A percentile compares a stretch with the other conserved stretches of the same genome.
phyloP scores from a whole-genome alignment of 345 rosid genomes.

The Bretschneidera sinensis region DNA sequence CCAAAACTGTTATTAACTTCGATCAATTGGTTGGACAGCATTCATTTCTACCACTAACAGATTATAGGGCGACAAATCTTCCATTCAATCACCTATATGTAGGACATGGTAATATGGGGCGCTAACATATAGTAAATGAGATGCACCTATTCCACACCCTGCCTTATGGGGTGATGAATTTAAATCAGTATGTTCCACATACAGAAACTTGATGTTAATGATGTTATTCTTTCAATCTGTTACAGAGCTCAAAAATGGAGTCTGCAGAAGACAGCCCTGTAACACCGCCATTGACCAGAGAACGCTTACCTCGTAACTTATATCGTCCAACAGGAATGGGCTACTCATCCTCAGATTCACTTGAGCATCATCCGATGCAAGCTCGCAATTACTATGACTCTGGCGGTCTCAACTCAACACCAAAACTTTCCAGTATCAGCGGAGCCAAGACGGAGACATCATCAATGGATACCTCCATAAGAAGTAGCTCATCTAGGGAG shows the following conservation, averaged over 20 bases:
- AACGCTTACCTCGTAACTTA: conserved; percentile 69
- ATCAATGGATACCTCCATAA: conserved; percentile 78
- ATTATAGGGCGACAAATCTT: neutral
- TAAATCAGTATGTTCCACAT: neutral
- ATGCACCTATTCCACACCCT: neutral
- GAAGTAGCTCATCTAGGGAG: conserved; percentile 92
- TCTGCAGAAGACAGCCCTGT: conserved; percentile 82
- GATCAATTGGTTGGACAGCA: neutral
- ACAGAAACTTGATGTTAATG: neutral
- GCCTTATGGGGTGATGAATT: neutral
- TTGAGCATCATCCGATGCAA: conserved; percentile 64
- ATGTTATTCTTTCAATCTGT: conserved; percentile 10
- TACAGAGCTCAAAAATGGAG: conserved; percentile 63
- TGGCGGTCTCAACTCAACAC: conserved; percentile 67
- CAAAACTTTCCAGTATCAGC: conserved; percentile 87
- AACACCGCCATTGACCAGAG: conserved; percentile 70
- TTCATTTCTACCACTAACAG: neutral
- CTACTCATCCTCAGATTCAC: conserved; percentile 77
- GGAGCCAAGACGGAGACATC: conserved; percentile 91
- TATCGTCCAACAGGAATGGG: conserved; percentile 65
- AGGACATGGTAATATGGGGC: no score
- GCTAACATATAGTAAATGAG: neutral
- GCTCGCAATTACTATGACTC: conserved; percentile 64
- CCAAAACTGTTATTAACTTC: neutral
- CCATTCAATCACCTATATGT: neutral